Conservation (phyloP, 2,329 filamentous ascomycete genomes). For the Fusarium pininemorale region DNA sequence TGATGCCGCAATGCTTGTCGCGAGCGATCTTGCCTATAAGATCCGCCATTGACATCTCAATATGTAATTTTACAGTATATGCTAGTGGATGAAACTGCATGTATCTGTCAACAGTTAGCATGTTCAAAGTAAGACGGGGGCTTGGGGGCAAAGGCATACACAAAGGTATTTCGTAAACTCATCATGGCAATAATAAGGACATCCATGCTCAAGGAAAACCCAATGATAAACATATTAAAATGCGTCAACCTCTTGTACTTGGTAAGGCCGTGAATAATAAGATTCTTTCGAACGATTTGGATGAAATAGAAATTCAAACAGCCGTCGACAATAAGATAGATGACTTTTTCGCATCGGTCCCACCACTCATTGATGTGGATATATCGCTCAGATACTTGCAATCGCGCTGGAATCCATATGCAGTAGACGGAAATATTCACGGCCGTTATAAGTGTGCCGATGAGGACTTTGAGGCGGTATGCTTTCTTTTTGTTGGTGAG, state of each 20-base stretch:
- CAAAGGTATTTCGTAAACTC: slow-evolving; percentile 42
- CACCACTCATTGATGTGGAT: slow-evolving; percentile 42
- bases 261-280: slow-evolving; percentile 34
- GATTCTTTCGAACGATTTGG: slow-evolving; percentile 34
- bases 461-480: slow-evolving; percentile 30
- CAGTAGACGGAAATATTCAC: slow-evolving; percentile 42
- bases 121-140: no score
- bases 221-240: slow-evolving; percentile 44
- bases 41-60: slow-evolving; percentile 63
- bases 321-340: slow-evolving; percentile 41
- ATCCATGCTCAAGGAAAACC: slow-evolving; percentile 42
- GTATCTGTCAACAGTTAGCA: slow-evolving; percentile 37
- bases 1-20: slow-evolving; percentile 23
- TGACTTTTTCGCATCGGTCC: slow-evolving; percentile 43
- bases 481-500: slow-evolving; percentile 30
- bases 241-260: slow-evolving; percentile 40
- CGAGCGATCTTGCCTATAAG: slow-evolving; percentile 55
- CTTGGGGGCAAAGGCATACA: slow-evolving; percentile 16
- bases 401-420: slow-evolving; percentile 40
- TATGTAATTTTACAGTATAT: slow-evolving; percentile 64
- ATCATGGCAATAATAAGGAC: slow-evolving; percentile 43
- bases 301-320: slow-evolving; percentile 41
- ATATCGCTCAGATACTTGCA: slow-evolving; percentile 37
- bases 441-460: slow-evolving; percentile 37
- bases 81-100: slow-evolving; percentile 63